Evolutionary conservation across 2,329 filamentous ascomycete genomes (phyloP), one percentile per base, ranked within the genome.

Genomic region (Pseudocercospora pini-densiflorae): DNA sequence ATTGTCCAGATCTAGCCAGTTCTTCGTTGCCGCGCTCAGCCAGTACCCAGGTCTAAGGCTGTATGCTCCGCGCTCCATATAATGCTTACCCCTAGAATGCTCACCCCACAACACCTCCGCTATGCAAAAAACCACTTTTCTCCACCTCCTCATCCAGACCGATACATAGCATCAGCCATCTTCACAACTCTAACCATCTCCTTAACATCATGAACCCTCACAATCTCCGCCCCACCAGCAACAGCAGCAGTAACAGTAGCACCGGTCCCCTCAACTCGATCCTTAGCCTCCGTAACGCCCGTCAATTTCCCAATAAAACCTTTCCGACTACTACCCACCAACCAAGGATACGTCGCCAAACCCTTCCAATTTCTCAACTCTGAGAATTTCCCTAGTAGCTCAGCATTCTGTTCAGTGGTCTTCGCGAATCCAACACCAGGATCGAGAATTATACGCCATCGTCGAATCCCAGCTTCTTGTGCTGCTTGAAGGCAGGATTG

Each of bases 381-480:
- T 70, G 91, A 87, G 5, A 97, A 82, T 1, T 87, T 81, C 8
- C 91, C 84, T 36, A 99, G 81, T 2, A 99, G 81, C 72, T 93
- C 89, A 2, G 97, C 81, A 78, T 97, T 97, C 77, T 97, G 93
- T 47, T 86, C 83, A 62, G 85, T 84, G 0, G 88, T 89, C 82
- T 99, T 99, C 63, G 95, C 93, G 77, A 99, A 99, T 0, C 95
- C 95, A 33, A 99, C 87, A 0, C 95, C 95, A 0, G 95, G 95
- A 77, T 99, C 95, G 1, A 98, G 87, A 36, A 98, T 89, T 70
- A 99, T 96, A 70, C 94, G 91, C 95, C 95, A 99, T 58, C 94
- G 89, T 3, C 92, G 86, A 51, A 99, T 87, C 0, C 95, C 95
- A 0, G 93, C 93, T 14, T 83, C 85, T 78, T 96, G 81, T n/a